phyloP scores from a whole-genome alignment of 2,329 filamentous ascomycete species.

The Ascosphaera apis region DNA sequence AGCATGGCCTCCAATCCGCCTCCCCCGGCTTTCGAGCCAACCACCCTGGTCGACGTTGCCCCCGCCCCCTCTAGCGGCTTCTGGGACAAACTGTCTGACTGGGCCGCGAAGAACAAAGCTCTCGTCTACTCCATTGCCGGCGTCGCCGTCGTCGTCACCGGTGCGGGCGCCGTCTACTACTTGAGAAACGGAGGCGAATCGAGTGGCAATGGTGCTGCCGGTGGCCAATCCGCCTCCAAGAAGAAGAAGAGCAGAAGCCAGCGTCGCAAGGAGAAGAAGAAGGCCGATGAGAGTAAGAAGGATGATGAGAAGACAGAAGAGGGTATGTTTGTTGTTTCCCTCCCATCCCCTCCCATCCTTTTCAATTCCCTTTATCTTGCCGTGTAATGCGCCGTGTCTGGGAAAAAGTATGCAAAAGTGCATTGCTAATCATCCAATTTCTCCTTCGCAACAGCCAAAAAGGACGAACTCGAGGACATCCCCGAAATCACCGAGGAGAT shows the following conservation, averaged over 20 bases:
- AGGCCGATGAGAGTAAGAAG: conserved; percentile 27
- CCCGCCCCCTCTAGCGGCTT: too few species aligned
- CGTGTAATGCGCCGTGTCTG: conserved; percentile 18
- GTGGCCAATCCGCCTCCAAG: conserved; percentile 17
- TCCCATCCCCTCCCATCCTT: conserved; percentile 15
- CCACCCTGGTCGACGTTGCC: conserved; percentile 29
- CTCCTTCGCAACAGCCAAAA: conserved; percentile 22
- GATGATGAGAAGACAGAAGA: conserved; percentile 21
- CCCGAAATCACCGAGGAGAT: conserved; percentile 37
- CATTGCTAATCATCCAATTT: conserved; percentile 3
- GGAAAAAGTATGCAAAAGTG: conserved; percentile 10
- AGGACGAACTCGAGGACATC: conserved; percentile 39
- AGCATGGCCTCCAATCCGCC: too few species aligned
- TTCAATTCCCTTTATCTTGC: too few species aligned
- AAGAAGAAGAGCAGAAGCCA: conserved; percentile 76
- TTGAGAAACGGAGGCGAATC: too few species aligned
- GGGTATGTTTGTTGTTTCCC: conserved; percentile 15
- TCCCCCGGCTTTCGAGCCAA: too few species aligned
- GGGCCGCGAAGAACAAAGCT: conserved; percentile 90
- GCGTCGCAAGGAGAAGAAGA: conserved; percentile 66
- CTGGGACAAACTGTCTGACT: conserved; percentile 75
- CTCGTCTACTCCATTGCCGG: conserved; percentile 91
- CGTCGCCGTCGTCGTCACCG: conserved; percentile 74
- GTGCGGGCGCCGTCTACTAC: conserved; percentile 85
- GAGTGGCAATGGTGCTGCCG: conserved; percentile 21